Evolutionary conservation across 345 rosid species (phyloP), one percentile per base, ranked within the genome.

Genomic region (Syzygium aromaticum): DNA sequence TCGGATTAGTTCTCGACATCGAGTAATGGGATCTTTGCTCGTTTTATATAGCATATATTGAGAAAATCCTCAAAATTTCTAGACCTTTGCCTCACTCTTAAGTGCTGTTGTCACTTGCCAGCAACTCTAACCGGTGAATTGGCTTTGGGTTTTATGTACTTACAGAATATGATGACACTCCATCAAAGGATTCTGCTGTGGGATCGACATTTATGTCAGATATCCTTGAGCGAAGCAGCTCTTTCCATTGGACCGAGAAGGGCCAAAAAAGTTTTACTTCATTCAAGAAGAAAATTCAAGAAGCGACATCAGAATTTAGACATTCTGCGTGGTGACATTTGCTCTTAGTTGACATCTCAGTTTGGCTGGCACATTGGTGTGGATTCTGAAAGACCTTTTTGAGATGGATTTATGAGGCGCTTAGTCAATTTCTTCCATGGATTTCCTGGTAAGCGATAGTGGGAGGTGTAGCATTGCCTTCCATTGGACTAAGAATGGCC

Each of bases 281-380:
- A 83, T 88, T 97, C 85, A 96, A 91, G 92, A 94, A 94, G 93
- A 94, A 91, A 92, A 89, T 97, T 88, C 98, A 97, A 89, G 98
- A 91, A 85, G 98, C 98, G 85, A 95, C 96, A 51, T 91, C 95
- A 40, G 98, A 94, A 59, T 92, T 96, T 78, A 93, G 98, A 90
- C 93, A 92, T 87, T 89, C 89, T 64, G 92, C 91, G 78, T 94
- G 97, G 94, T 95, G 89, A 94, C 84, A 52, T 77, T n/a, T 83
- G 11, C 77, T 43, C 15, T 14, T 54, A 19, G 86, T 84, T 30
- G 43, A 67, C 78, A 73, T 73, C 25, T 73, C 1, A 2, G 80
- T 33, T 73, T 73, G 80, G 80, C 80, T 38, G 49, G 80, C 13
- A 11, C 80, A 73, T 73, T 19, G 80, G 80, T 33, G 12, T 73